Conservation (phyloP, 768 basidiomycete species). For the Tylopilus subfusipes region DNA sequence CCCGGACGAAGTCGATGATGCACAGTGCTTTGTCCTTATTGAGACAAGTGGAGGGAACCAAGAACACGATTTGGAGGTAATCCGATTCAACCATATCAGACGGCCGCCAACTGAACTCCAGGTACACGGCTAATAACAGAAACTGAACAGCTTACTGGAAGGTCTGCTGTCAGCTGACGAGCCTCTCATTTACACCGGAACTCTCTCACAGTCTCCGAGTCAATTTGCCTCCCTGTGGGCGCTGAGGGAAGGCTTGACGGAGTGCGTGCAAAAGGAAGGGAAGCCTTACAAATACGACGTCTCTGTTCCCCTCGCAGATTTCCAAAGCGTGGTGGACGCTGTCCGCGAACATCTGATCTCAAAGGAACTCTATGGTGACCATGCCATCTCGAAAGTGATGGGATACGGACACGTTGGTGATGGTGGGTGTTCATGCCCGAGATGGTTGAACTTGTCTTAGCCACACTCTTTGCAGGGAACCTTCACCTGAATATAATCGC, state of each 20-base stretch:
- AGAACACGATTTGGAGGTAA: conserved; percentile 91
- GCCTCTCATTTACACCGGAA: conserved; percentile 83
- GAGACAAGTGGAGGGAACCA: conserved; percentile 93
- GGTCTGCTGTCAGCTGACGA: conserved; percentile 67
- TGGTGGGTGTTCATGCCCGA: conserved; percentile 48
- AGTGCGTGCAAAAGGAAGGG: conserved; percentile 90
- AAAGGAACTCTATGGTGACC: conserved; percentile 65
- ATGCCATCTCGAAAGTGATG: conserved; percentile 77
- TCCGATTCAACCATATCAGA: conserved; percentile 12
- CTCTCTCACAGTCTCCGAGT: conserved; percentile 83
- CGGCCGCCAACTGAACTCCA: conserved; percentile 9
- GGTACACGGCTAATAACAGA: conserved; percentile 47
- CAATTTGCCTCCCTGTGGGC: conserved; percentile 92
- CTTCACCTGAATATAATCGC: conserved; percentile 91
- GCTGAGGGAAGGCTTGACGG: conserved; percentile 87
- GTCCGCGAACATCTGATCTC: conserved; percentile 68
- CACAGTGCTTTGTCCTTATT: conserved; percentile 85
- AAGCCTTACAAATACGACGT: conserved; percentile 98
- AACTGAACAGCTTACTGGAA: conserved; percentile 78
- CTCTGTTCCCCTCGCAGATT: conserved; percentile 79
- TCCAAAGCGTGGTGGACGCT: conserved; percentile 83
- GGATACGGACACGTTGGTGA: conserved; percentile 98
- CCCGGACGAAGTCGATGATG: conserved; percentile 69
- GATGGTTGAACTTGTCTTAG: conserved; percentile 1
- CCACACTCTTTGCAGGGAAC: conserved; percentile 56